A percentile compares a stretch with the other conserved stretches of the same genome.
phyloP scores from a whole-genome alignment of 176 grass and related monocot genomes.

The Juncus inflexus region DNA sequence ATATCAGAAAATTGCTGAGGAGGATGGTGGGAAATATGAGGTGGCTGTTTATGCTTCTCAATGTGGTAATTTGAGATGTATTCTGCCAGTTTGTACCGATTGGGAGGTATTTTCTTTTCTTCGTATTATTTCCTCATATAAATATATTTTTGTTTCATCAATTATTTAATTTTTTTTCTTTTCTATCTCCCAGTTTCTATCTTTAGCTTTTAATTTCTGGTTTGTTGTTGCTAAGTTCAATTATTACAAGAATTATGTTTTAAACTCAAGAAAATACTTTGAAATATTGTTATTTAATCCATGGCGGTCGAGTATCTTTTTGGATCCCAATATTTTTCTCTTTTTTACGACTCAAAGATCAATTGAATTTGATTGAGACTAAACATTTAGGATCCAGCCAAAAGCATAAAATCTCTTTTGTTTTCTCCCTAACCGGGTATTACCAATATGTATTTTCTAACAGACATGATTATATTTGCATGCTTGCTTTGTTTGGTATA shows the following conservation, averaged over 20 bases:
- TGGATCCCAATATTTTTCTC: no score
- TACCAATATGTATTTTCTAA: slow-evolving; percentile 20
- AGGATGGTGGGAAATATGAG: slow-evolving; percentile 90
- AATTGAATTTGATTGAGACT: no score
- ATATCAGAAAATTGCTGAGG: slow-evolving; percentile 88
- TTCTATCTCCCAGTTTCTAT: no score
- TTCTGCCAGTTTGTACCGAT: slow-evolving; percentile 79
- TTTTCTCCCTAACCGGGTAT: no score
- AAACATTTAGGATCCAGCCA: no score
- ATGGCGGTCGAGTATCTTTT: no score
- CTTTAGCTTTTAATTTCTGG: not conserved
- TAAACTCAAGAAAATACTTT: no score
- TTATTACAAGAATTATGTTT: not conserved
- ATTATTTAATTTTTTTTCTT: not conserved
- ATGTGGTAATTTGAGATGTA: slow-evolving; percentile 82
- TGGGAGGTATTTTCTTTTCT: slow-evolving; percentile 82
- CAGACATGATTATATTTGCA: not conserved
- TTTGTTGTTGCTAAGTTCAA: not conserved
- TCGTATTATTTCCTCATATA: slow-evolving; percentile 1
- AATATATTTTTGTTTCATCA: slow-evolving; percentile 7
- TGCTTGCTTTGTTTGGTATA: no score
- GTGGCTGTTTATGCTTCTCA: slow-evolving; percentile 87
- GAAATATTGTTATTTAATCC: no score
- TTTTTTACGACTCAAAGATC: no score
- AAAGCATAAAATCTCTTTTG: no score